A percentile compares a stretch with the other conserved stretches of the same genome.
Evolutionary conservation across 805 yeast species (phyloP).

Genomic region (Yamadazyma laniorum): DNA sequence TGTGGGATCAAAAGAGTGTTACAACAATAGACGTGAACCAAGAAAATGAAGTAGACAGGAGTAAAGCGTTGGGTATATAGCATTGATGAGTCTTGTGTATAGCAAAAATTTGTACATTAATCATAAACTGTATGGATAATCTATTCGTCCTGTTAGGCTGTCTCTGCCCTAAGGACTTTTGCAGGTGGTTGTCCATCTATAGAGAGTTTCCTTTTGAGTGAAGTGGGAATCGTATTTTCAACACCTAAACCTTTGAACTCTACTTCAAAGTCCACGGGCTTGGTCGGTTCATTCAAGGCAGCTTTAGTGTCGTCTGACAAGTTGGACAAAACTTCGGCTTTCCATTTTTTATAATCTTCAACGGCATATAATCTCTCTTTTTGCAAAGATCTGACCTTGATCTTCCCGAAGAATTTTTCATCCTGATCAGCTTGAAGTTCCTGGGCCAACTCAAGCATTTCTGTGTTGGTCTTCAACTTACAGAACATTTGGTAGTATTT

Average conservation of each 20-base stretch:
- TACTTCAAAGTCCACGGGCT: background rate
- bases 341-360: slow-evolving; percentile 14
- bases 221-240: background rate
- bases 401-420: slow-evolving; percentile 34
- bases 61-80: slow-evolving; percentile 13
- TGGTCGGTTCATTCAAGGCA: background rate
- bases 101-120: slow-evolving; percentile 13
- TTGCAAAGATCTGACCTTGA: slow-evolving; percentile 31
- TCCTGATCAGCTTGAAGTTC: slow-evolving; percentile 37
- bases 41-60: background rate
- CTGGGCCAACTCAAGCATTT: slow-evolving; percentile 37
- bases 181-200: background rate
- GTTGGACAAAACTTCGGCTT: background rate
- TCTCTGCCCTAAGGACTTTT: too few relatives aligned
- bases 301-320: background rate
- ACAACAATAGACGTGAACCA: slow-evolving; percentile 13
- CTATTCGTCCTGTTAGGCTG: too few relatives aligned
- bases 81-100: slow-evolving; percentile 16
- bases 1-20: slow-evolving; percentile 65
- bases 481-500: slow-evolving; percentile 52
- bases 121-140: slow-evolving; percentile 1
- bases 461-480: slow-evolving; percentile 53
- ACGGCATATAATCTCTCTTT: slow-evolving; percentile 23
- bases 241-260: background rate
- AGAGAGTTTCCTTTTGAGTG: background rate